Conservation (phyloP, 441 rosid genomes). For the Pelargonium myrrhifolium region DNA sequence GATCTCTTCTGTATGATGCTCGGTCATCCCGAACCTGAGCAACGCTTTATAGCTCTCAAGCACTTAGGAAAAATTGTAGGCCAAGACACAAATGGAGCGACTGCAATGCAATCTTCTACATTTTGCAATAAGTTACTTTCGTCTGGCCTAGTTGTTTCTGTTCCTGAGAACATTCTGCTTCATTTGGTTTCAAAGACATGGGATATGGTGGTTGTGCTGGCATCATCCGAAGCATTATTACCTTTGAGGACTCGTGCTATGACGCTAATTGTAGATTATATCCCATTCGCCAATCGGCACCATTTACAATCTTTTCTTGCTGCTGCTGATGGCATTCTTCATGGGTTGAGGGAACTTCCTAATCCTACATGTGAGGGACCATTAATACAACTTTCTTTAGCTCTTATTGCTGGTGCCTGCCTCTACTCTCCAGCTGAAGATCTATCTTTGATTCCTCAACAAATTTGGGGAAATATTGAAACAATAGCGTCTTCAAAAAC, state of each 20-base stretch:
- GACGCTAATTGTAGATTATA: slow-evolving; percentile 57
- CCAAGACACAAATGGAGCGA: slow-evolving; percentile 41
- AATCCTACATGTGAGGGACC: slow-evolving; percentile 58
- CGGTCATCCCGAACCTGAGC: slow-evolving; percentile 78
- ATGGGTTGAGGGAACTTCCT: slow-evolving; percentile 41
- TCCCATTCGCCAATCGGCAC: slow-evolving; percentile 49
- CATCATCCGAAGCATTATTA: slow-evolving; percentile 53
- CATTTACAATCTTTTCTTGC: slow-evolving; percentile 62
- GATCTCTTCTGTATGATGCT: slow-evolving; percentile 52
- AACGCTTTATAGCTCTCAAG: slow-evolving; percentile 56
- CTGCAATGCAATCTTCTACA: slow-evolving; percentile 26
- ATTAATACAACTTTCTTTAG: slow-evolving; percentile 54
- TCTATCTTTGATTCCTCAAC: slow-evolving; percentile 58
- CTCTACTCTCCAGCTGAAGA: slow-evolving; percentile 63
- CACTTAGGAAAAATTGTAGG: slow-evolving; percentile 59
- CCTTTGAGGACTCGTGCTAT: slow-evolving; percentile 52
- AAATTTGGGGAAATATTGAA: slow-evolving; percentile 62
- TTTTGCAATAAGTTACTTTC: slow-evolving; percentile 30
- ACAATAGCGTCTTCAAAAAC: slow-evolving; percentile 42
- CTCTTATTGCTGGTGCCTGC: slow-evolving; percentile 67
- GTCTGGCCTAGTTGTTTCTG: slow-evolving; percentile 27
- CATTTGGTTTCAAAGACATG: slow-evolving; percentile 61
- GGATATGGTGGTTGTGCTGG: slow-evolving; percentile 60
- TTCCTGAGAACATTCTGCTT: slow-evolving; percentile 43
- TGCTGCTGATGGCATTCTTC: slow-evolving; percentile 55